Evolutionary conservation across 345 rosid genomes (phyloP).

Genomic region (Sisymbrium irio): DNA sequence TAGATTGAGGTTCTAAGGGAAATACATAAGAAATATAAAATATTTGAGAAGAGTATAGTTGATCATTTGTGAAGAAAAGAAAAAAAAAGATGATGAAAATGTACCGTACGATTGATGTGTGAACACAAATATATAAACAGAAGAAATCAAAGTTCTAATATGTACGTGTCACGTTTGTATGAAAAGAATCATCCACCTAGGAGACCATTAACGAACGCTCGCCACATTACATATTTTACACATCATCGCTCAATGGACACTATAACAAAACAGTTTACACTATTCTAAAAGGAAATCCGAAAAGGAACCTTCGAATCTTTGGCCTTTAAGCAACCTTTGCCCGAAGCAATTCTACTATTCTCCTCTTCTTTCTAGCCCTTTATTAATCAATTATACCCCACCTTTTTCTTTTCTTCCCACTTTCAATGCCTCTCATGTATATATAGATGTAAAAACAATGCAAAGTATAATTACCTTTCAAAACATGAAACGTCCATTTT

Average conservation of each 20-base stretch:
- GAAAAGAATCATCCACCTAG: constrained; percentile 21
- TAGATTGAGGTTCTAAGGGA: no score
- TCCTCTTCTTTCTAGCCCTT: not conserved
- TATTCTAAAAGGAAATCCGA: not conserved
- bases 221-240: constrained; percentile 24
- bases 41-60: no score
- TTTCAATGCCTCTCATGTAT: constrained; percentile 1
- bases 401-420: constrained; percentile 21
- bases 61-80: no score
- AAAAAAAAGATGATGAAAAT: not conserved
- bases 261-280: constrained; percentile 30
- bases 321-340: constrained; percentile 88
- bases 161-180: not conserved
- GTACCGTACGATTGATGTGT: not conserved
- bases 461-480: constrained; percentile 9
- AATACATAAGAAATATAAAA: no score
- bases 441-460: constrained; percentile 1
- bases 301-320: constrained; percentile 58
- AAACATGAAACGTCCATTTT: not conserved
- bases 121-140: constrained; percentile 3
- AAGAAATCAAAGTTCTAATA: not conserved
- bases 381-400: not conserved
- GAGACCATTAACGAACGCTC: constrained; percentile 9
- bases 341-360: constrained; percentile 69
- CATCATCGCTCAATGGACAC: not conserved